Evolutionary conservation across 768 basidiomycete species (phyloP), one percentile per base, ranked within the genome.

Genomic region (Kwoniella sp.): DNA sequence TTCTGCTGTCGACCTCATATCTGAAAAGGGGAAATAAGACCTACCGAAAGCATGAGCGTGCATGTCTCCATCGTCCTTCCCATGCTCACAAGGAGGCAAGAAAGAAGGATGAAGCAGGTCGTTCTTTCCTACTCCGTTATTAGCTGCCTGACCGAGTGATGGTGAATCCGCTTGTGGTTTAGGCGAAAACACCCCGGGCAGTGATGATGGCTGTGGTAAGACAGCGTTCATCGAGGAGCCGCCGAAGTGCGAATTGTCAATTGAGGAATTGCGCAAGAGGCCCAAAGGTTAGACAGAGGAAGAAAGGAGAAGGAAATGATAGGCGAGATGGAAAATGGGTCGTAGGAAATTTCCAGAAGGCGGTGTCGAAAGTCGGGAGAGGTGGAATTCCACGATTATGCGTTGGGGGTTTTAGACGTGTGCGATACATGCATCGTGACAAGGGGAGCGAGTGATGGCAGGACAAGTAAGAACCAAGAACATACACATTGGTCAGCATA

Each of bases 1-100:
- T 50, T 20, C 20, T 50, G 22, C 26, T 50, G 22, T 37, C 22
- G n/a, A n/a, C n/a, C n/a, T 28, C 29, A 55, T 9, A 50, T 55
- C 9, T n/a, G 31, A 30, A 61, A 25, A 1, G 23, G 22, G n/a
- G n/a, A n/a, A 29, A 31, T 22, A 11, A 22, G 22, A 72, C 76
- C 57, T 28, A 77, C 76, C 76, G 47, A 75, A 73, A 26, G 76
- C 76, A 55, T 77, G 76, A 12, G 75, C 67, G 58, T 77, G 76
- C 51, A 69, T 71, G 11, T 64, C 70, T 30, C 73, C 72, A 22
- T 66, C 72, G 31, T 67, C 63, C 23, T 63, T 41, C 26, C 67
- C 62, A 50, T 77, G 76, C 47, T 75, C 67, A 61, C 76, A 77
- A 28, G 73, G 72, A 4, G 73, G 72, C 2, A 77, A 55, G 59